These are phyloP conservation scores for Cucurbitaria berberidis DNA, from an alignment of 2,329 filamentous ascomycete genomes.

Conservation along the genomic window DNA sequence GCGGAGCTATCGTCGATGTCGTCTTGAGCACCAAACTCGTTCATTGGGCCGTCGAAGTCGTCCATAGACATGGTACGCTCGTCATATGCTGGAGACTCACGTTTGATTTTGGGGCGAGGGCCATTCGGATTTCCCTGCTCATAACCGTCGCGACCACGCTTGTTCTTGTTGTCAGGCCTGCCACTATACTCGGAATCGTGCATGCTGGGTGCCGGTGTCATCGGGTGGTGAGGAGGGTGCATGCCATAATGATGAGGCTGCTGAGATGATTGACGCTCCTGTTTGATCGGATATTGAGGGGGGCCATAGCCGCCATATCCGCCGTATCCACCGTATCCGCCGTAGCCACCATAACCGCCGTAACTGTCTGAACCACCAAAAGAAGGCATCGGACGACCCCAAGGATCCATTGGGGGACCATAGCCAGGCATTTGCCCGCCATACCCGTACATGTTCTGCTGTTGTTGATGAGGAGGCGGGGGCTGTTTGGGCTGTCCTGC, in stretches of 20 bases:
- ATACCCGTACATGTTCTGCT: constrained; percentile 4
- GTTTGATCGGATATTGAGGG: background rate
- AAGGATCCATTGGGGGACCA: constrained; percentile 2
- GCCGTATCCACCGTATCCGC: background rate
- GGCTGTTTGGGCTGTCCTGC: background rate
- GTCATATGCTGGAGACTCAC: constrained; percentile 19
- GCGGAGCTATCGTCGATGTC: background rate
- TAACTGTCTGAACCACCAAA: background rate
- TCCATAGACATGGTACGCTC: background rate
- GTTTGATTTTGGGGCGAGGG: constrained; percentile 18
- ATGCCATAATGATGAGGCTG: constrained; percentile 2
- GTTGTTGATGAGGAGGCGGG: background rate
- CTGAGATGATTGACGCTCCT: constrained; percentile 3
- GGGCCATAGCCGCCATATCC: constrained; percentile 1
- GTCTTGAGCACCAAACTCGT: background rate
- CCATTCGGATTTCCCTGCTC: background rate
- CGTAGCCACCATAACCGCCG: constrained; percentile 5
- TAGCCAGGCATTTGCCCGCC: constrained; percentile 2
- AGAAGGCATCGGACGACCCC: constrained; percentile 5
- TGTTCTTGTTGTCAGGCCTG: background rate
- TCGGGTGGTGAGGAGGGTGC: constrained; percentile 2
- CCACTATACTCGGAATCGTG: background rate
- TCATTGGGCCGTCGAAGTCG: background rate
- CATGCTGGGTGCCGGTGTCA: constrained; percentile 4
- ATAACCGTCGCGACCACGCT: background rate